Base-by-base conservation (phyloP, 2,329 filamentous ascomycete genomes). In the Pyrenochaeta sp. region DNA sequence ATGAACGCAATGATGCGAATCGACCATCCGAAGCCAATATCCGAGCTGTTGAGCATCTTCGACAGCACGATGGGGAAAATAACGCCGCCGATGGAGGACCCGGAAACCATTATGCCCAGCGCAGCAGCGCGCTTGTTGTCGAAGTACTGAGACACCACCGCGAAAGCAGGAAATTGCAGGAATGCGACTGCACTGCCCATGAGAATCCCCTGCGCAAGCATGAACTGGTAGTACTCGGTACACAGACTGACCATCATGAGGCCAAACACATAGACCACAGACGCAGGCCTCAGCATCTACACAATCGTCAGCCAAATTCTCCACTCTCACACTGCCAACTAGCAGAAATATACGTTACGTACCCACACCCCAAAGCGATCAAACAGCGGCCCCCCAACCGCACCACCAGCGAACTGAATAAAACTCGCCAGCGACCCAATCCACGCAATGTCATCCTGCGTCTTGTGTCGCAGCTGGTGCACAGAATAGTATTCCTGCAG, bases 31-130 rank as follows among this genome's bases (percentile, higher is more conserved):
- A 82, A 85, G 1, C 80, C 81, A 3, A 83, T 71, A 6, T 32
- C 45, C 3, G 51, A 47, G 34, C 72, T 37, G 0, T 71, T 71
- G 35, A 85, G 77, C 18, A 85, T 65, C 22, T 74, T 74, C 3
- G 75, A 67, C n/a, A 85, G 74, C 73, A 85, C 81, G 55, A 85
- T 83, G 1, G 83, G 82, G 31, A 84, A 77, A 18, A 85, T 75
- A 7, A 86, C 78, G 9, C 78, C 78, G 3, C 78, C 78, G 10
- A 80, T 49, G 4, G 74, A 77, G 5, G 75, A 77, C 2, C 78
- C 78, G 5, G 75, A 71, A 15, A 72, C 71, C 47, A 75, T 72
- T 19, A 79, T 60, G 3, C 78, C 79, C 28, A 79, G 71, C 6
- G 78, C 77, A 18, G 73, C 60, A 2, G 72, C 77, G 21, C 78